phyloP scores from a whole-genome alignment of 257 asterid genomes.

The Gynochthodes officinalis region DNA sequence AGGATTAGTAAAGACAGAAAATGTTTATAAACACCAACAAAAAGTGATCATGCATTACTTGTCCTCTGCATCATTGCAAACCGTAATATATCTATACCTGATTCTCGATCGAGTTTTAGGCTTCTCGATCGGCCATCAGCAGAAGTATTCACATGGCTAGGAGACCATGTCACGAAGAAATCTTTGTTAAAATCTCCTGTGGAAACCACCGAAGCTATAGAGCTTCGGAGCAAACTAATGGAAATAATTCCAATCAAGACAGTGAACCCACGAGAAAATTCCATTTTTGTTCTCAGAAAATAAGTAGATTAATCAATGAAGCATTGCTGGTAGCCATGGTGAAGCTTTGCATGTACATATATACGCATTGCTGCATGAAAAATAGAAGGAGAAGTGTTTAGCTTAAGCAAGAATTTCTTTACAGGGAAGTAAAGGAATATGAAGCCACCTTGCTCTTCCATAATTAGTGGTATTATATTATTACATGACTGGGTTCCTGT shows the following conservation, averaged over 20 bases:
- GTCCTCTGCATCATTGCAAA: neutral
- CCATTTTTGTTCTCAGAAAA: conserved; percentile 19
- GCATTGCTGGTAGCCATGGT: no score
- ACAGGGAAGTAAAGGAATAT: conserved; percentile 53
- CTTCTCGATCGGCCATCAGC: conserved; percentile 56
- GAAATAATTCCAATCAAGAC: conserved; percentile 15
- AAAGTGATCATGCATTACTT: neutral
- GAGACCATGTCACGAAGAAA: conserved; percentile 74
- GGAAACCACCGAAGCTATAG: conserved; percentile 60
- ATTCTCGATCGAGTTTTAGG: conserved; percentile 56
- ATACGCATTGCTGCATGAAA: conserved; percentile 23
- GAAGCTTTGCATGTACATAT: conserved; percentile 19
- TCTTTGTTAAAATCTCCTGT: conserved; percentile 83
- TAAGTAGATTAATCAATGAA: neutral
- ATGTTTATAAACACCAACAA: no score
- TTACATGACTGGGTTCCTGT: neutral
- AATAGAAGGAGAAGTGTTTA: conserved; percentile 27
- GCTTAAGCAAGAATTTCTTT: conserved; percentile 76
- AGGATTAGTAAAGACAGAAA: no score
- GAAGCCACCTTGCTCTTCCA: neutral
- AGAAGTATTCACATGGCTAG: conserved; percentile 76
- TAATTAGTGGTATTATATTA: neutral
- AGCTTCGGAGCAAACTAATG: conserved; percentile 14
- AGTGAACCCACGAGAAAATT: conserved; percentile 12
- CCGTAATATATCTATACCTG: conserved; percentile 48